Evolutionary conservation across 805 yeast genomes (phyloP), one percentile per base, ranked within the genome.

Genomic region (Candida sonorensis): DNA sequence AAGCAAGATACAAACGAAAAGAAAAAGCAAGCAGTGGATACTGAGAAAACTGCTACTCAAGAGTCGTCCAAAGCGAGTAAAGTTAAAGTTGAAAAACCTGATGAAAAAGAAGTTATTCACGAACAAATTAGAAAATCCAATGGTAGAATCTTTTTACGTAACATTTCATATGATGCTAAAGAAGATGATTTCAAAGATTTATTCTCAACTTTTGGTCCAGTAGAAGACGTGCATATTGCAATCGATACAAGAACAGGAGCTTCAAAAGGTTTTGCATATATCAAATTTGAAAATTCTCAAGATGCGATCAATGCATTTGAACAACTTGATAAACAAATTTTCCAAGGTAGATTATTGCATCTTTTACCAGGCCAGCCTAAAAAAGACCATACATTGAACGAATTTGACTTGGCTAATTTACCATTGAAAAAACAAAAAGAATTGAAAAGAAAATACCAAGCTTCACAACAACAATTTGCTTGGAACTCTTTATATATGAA

Each of bases 401-500:
- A 92, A 53, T 86, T 84, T 57, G 97, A 87, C 41, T 58, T 92
- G 38, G 81, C 85, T 45, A 87, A 90, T 55, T 64, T 92, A 59
- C 97, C 98, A 4, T 64, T 92, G 45, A 92, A 92, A 59, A 88
- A 88, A 47, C 97, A 88, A 60, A 69, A 75, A 37, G 95, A 86
- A 50, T 62, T 92, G 50, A 84, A 81, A 56, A 76, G 81, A 46
- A 86, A 85, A 52, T 80, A 77, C 20, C 82, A 78, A 49, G 97
- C 98, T 1, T 61, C 92, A 1, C 84, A 81, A 54, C 72, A 77
- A 30, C 90, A 86, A 48, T 92, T 92, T 59, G 77, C 88, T 47
- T 92, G 98, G 98, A 92, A 88, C 52, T 85, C 97, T 0, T 67
- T 92, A 23, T 92, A 77, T 51, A 75, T 92, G 81, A 90, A 82